Evolutionary conservation across 495 filamentous ascomycete genomes (phyloP).

Genomic region (Tetracladium setigerum): DNA sequence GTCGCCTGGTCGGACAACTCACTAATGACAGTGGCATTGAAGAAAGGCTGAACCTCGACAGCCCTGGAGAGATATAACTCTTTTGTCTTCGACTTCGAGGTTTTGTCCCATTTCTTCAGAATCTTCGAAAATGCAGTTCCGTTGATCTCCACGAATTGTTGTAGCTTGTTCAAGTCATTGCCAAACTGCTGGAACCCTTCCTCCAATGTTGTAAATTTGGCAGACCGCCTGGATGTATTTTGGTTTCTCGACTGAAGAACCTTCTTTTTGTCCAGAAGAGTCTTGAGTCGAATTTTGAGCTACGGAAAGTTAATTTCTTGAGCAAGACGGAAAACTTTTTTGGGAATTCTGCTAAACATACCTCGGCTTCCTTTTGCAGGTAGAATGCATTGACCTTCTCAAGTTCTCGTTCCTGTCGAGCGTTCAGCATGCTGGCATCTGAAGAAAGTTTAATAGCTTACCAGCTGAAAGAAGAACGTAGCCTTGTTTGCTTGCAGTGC

Average conservation of each 20-base stretch:
- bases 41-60: constrained; percentile 95
- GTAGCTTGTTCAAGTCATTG: constrained; percentile 90
- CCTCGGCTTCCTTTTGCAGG: constrained; percentile 95
- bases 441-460: constrained; percentile 32
- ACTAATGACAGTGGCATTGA: constrained; percentile 93
- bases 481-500: constrained; percentile 96
- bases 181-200: constrained; percentile 97
- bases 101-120: constrained; percentile 99
- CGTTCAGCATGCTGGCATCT: constrained; percentile 11
- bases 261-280: constrained; percentile 89
- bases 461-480: constrained; percentile 96
- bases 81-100: constrained; percentile 96
- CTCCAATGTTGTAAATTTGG: constrained; percentile 86
- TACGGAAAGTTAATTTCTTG: constrained; percentile 26
- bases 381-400: constrained; percentile 99
- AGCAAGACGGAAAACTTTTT: background rate
- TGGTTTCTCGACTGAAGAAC: constrained; percentile 69
- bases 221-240: constrained; percentile 72
- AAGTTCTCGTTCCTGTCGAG: constrained; percentile 77
- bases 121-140: constrained; percentile 97
- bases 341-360: constrained; percentile 31
- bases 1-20: constrained; percentile 95
- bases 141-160: constrained; percentile 98
- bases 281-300: constrained; percentile 88
- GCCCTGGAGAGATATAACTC: constrained; percentile 93